A percentile compares a stretch with the other conserved stretches of the same genome.
Conservation (phyloP, 768 basidiomycete species). For the Pleurotus citrinopileatus region DNA sequence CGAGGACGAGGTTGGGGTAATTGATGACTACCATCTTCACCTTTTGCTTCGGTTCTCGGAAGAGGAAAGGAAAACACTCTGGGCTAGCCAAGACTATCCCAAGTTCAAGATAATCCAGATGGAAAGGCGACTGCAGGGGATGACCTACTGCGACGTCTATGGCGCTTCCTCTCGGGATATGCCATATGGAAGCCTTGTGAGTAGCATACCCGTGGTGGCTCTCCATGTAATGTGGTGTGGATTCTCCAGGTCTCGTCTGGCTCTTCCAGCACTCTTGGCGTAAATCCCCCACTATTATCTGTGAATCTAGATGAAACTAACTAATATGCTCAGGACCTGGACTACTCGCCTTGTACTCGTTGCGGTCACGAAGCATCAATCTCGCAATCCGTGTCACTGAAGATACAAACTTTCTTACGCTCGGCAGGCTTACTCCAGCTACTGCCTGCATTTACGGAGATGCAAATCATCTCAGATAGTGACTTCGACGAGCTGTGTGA, state of each 20-base stretch:
- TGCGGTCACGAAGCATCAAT: background rate
- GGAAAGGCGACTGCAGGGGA: background rate
- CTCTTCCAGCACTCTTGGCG: background rate
- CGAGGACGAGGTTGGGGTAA: background rate
- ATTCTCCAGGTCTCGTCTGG: too few species aligned
- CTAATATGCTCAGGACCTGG: background rate
- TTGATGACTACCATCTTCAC: background rate
- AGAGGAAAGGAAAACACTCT: background rate
- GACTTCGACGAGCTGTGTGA: background rate
- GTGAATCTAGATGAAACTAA: too few species aligned
- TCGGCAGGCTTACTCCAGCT: background rate
- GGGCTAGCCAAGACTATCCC: background rate
- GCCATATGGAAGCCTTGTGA: too few species aligned
- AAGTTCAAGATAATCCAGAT: background rate
- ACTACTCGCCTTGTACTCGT: background rate
- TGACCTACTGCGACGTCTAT: background rate
- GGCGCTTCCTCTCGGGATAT: background rate
- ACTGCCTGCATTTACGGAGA: background rate
- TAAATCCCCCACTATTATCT: background rate
- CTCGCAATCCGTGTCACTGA: background rate
- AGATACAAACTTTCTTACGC: background rate
- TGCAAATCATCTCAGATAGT: background rate
- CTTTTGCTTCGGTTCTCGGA: background rate
- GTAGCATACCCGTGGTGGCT: too few species aligned
- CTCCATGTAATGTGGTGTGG: too few species aligned